These are phyloP conservation scores for Entophlyctis luteolus DNA, from an alignment of 192 early-diverging fungal genomes.

Conservation along the genomic window DNA sequence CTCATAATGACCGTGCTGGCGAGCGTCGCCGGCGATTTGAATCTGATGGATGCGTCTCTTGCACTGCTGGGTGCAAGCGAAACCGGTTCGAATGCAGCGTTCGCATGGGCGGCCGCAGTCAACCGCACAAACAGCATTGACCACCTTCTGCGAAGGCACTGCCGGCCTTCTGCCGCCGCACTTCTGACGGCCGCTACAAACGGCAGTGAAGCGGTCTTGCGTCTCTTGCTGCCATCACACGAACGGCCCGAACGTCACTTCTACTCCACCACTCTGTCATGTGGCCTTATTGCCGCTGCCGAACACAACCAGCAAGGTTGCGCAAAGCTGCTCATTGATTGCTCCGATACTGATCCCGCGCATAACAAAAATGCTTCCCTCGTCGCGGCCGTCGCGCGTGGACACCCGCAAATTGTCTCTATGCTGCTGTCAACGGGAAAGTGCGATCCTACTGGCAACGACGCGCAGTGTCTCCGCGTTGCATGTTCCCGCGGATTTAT, in stretches of 20 bases:
- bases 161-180: slow-evolving; percentile 3
- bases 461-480: slow-evolving; percentile 1
- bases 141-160: not conserved
- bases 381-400: not conserved
- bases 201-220: not conserved
- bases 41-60: too few relatives aligned
- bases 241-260: not conserved
- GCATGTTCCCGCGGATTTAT: not conserved
- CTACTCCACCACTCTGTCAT: slow-evolving; percentile 1
- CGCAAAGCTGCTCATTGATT: not conserved
- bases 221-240: not conserved
- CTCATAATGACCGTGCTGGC: slow-evolving; percentile 1
- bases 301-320: not conserved
- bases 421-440: not conserved
- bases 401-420: not conserved
- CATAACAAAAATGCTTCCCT: slow-evolving; percentile 20
- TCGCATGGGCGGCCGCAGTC: slow-evolving; percentile 1
- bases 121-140: not conserved
- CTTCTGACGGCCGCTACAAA: not conserved
- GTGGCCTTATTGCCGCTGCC: slow-evolving; percentile 10
- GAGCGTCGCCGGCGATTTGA: not conserved
- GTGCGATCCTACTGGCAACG: slow-evolving; percentile 10
- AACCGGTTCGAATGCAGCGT: not conserved
- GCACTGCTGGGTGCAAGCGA: not conserved
- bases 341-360: not conserved